Conservation (phyloP, 495 filamentous ascomycete genomes). For the Aspergillus avenaceus region DNA sequence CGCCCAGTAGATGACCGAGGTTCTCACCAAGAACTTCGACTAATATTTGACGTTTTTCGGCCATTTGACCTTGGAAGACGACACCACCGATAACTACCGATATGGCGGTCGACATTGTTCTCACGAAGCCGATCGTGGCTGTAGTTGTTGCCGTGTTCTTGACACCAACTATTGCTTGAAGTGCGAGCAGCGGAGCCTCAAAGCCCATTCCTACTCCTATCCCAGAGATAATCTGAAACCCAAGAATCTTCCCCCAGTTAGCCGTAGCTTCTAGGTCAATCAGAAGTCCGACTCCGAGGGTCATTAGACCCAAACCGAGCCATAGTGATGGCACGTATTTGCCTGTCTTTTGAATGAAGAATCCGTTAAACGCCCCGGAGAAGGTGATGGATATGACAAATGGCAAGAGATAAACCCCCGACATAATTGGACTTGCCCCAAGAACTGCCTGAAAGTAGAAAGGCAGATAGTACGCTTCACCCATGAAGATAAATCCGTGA, state of each 20-base stretch:
- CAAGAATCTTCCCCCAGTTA: slow-evolving; percentile 58
- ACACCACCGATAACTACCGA: slow-evolving; percentile 7
- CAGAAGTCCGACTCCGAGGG: slow-evolving; percentile 59
- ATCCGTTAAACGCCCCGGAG: slow-evolving; percentile 41
- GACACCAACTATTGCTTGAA: slow-evolving; percentile 31
- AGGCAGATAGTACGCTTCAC: slow-evolving; percentile 45
- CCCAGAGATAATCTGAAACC: slow-evolving; percentile 47
- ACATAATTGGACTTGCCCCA: slow-evolving; percentile 58
- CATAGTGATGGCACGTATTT: slow-evolving; percentile 51
- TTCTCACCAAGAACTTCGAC: not conserved
- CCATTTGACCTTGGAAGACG: slow-evolving; percentile 1
- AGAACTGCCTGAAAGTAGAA: slow-evolving; percentile 57
- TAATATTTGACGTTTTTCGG: not conserved
- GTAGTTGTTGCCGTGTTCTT: slow-evolving; percentile 35
- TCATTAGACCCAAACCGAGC: slow-evolving; percentile 51
- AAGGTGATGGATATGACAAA: slow-evolving; percentile 61
- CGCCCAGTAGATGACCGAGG: not conserved
- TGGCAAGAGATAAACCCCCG: slow-evolving; percentile 69
- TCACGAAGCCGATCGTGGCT: slow-evolving; percentile 24
- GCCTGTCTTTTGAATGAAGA: slow-evolving; percentile 49
- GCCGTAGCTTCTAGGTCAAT: slow-evolving; percentile 49
- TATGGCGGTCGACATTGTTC: not conserved
- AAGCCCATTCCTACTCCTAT: slow-evolving; percentile 67
- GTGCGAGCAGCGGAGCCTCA: slow-evolving; percentile 49
- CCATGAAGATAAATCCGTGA: slow-evolving; percentile 44